A percentile compares a stretch with the other conserved stretches of the same genome.
Evolutionary conservation across 495 filamentous ascomycete genomes (phyloP).

Genomic region (Daldinia concentrica): DNA sequence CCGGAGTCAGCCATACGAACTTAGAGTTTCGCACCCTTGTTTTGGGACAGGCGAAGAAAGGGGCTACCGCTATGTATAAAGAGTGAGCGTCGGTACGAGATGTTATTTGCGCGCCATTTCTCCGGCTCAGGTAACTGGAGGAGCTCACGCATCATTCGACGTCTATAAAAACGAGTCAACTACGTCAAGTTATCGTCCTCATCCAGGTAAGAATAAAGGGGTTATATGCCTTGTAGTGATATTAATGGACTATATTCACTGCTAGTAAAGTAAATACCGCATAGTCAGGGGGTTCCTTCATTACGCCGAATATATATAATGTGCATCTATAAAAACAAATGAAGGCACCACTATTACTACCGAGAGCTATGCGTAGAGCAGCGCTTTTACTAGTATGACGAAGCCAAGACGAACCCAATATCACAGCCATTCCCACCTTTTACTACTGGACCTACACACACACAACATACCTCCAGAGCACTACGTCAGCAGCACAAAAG

Average conservation of each 20-base stretch:
- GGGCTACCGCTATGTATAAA: neutral
- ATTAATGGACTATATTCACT: neutral
- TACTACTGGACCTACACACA: neutral
- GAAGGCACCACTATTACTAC: neutral
- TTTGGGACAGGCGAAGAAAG: neutral
- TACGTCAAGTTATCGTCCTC: neutral
- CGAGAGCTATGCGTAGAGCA: neutral
- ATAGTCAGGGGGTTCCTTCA: neutral
- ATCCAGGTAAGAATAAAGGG: neutral
- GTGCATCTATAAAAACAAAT: neutral
- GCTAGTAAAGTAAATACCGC: neutral
- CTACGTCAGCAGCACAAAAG: neutral
- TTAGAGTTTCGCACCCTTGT: neutral
- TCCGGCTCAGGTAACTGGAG: neutral
- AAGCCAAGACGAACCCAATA: neutral
- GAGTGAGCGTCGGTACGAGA: neutral
- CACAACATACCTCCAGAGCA: neutral
- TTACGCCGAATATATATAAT: neutral
- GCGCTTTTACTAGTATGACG: neutral
- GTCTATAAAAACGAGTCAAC: neutral
- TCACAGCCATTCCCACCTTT: neutral
- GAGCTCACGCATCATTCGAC: neutral
- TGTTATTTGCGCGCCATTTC: neutral
- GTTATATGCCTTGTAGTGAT: neutral
- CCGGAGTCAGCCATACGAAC: neutral